Evolutionary conservation across 768 basidiomycete species (phyloP), one percentile per base, ranked within the genome.

Genomic region (Agaricus sinodeliciosus): DNA sequence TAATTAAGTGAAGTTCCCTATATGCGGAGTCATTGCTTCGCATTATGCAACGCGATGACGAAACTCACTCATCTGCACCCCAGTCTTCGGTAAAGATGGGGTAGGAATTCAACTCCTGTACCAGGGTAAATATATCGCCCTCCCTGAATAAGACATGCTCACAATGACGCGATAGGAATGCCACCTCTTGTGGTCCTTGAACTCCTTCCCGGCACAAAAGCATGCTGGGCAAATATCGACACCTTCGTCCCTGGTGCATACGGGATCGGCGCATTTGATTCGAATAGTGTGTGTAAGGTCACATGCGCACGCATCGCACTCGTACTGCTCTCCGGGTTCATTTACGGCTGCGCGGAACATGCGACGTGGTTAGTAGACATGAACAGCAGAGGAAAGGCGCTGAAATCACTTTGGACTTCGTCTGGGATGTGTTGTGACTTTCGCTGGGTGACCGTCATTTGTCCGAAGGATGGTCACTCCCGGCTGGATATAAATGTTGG

Each of bases 221-320:
- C 96, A 98, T 26, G 76, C 64, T 6, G 94, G 93, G 63, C 96
- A 99, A 4, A 99, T 77, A 66, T 99, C 95, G 51, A 96, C 85
- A 15, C 94, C 94, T 2, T 80, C 78, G 48, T 82, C 85, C 34
- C 67, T 44, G 41, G 58, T 69, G 57, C 89, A 93, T 37, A 70
- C 73, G 4, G 81, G 78, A 67, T 90, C 88, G 28, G 95, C 94
- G 65, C 95, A 99, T 69, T 94, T 94, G 65, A 99, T 92, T 57
- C 94, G 87, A 57, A 96, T 83, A n/a, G 90, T 90, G 65, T 97
- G 93, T 3, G 96, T 97, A 59, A 98, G 78, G 70, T 98, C 93
- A 69, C 83, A 80, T 57, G 72, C 72, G 68, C 94, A 95, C 12
- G 81, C 69, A 65, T 94, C 92, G 72, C 92, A 94, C 58, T 85